Percentiles rank a stretch among this genome's conserved stretches.
phyloP scores from a whole-genome alignment of 1,284 basidiomycete genomes.

The Cutaneotrichosporon mucoides region DNA sequence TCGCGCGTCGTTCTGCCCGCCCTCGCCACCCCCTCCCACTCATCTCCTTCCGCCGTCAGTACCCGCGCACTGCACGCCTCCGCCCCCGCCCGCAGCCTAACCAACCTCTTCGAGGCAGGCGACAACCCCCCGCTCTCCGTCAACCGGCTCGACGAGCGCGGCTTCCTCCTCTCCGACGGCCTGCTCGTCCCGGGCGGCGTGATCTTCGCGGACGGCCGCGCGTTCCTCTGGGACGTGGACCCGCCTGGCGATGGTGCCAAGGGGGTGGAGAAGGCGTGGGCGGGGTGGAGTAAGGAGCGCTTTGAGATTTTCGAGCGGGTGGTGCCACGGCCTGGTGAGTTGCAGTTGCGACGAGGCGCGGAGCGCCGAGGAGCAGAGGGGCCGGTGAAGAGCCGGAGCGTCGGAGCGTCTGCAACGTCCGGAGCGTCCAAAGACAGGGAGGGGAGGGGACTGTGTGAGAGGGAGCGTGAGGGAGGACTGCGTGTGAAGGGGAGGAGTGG shows the following conservation, averaged over 20 bases:
- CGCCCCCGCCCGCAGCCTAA: constrained; percentile 8
- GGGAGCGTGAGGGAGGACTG: background rate
- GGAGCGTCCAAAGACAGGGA: too few relatives aligned
- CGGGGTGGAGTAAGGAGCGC: constrained; percentile 64
- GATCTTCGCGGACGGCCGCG: constrained; percentile 78
- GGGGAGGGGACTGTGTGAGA: too few relatives aligned
- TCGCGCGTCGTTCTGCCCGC: background rate
- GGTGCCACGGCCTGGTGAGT: constrained; percentile 77
- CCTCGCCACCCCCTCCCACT: background rate
- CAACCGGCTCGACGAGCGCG: constrained; percentile 38
- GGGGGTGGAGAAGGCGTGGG: constrained; percentile 40
- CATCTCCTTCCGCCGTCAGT: background rate
- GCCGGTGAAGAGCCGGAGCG: too few relatives aligned
- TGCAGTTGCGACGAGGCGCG: too few relatives aligned
- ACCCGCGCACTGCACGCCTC: constrained; percentile 7
- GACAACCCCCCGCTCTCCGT: constrained; percentile 33
- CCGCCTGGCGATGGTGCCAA: constrained; percentile 52
- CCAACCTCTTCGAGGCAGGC: constrained; percentile 31
- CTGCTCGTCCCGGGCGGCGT: constrained; percentile 70
- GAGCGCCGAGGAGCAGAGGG: too few relatives aligned
- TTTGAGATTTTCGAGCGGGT: constrained; percentile 77
- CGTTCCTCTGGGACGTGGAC: constrained; percentile 86
- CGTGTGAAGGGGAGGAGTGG: background rate
- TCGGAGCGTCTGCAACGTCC: too few relatives aligned
- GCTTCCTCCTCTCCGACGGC: constrained; percentile 56